These are phyloP conservation scores for Vitis hybrid DNA, from an alignment of 177 flowering plant species.

Conservation along the genomic window DNA sequence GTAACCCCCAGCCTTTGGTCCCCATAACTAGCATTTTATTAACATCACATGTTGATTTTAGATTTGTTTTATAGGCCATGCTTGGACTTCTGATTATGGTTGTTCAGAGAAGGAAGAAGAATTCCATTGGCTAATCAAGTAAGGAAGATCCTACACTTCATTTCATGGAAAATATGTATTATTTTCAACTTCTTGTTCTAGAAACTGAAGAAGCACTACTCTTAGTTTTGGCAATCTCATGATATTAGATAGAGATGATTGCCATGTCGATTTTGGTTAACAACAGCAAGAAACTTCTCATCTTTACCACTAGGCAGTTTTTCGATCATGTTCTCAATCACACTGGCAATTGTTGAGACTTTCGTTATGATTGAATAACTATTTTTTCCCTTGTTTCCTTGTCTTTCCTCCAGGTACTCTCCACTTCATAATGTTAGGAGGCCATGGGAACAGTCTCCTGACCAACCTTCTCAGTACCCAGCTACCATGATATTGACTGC, in stretches of 20 bases:
- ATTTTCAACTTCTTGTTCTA: no score
- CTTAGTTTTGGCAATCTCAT: no score
- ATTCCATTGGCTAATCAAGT: conserved; percentile 93
- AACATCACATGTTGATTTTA: conserved; percentile 7
- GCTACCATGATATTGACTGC: conserved; percentile 94
- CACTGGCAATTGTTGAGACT: not conserved
- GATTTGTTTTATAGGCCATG: conserved; percentile 65
- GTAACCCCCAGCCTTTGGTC: conserved; percentile 33
- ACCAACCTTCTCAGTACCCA: conserved; percentile 62
- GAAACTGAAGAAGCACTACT: no score
- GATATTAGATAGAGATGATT: no score
- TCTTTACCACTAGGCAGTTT: not conserved
- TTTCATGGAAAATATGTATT: no score
- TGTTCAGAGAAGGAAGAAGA: conserved; percentile 96
- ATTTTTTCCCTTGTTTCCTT: not conserved
- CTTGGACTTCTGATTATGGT: conserved; percentile 97
- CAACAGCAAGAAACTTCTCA: no score
- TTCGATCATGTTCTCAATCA: not conserved
- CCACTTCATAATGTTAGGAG: conserved; percentile 92
- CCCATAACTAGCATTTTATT: not conserved
- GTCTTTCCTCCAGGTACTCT: conserved; percentile 60
- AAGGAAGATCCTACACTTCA: conserved; percentile 20
- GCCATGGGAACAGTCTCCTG: conserved; percentile 77
- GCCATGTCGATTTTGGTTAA: no score
- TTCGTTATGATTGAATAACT: not conserved